Percentiles rank a stretch among this genome's conserved stretches.
Conservation (phyloP, 192 early-diverging fungal species). For the Umbelopsis isabellina region DNA sequence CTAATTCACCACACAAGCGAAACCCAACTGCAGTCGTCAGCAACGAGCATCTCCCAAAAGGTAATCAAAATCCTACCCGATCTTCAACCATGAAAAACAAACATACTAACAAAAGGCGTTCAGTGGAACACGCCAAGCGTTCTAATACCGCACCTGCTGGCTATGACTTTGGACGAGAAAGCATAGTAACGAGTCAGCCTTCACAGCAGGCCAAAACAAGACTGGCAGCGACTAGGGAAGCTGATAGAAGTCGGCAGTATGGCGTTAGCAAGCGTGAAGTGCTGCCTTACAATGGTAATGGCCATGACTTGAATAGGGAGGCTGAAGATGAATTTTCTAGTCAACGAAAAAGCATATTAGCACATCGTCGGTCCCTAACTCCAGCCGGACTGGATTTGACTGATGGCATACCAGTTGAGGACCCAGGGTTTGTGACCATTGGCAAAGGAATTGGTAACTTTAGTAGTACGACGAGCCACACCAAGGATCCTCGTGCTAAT, state of each 20-base stretch:
- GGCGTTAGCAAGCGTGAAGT: no score
- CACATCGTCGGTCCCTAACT: constrained; percentile 21
- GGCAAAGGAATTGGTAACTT: constrained; percentile 15
- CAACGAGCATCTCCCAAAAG: not conserved
- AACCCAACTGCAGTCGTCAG: not conserved
- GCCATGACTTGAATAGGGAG: not conserved
- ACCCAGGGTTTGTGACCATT: constrained; percentile 16
- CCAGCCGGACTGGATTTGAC: constrained; percentile 20
- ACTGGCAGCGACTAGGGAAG: no score
- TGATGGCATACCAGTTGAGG: constrained; percentile 17
- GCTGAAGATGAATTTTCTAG: not conserved
- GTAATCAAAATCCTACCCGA: not conserved
- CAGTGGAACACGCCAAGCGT: not conserved
- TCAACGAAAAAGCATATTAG: constrained; percentile 18
- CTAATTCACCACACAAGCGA: not conserved
- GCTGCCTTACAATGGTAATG: no score
- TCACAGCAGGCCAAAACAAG: not conserved
- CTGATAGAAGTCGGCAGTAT: no score
- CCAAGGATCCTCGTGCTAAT: constrained; percentile 2
- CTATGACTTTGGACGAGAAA: not conserved
- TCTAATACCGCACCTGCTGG: not conserved
- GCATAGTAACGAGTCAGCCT: not conserved
- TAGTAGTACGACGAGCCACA: not conserved
- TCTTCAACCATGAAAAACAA: constrained; percentile 6
- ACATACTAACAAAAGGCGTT: constrained; percentile 3